Evolutionary conservation across 192 early-diverging fungal species (phyloP).

Genomic region (Chytriomyces sp.): DNA sequence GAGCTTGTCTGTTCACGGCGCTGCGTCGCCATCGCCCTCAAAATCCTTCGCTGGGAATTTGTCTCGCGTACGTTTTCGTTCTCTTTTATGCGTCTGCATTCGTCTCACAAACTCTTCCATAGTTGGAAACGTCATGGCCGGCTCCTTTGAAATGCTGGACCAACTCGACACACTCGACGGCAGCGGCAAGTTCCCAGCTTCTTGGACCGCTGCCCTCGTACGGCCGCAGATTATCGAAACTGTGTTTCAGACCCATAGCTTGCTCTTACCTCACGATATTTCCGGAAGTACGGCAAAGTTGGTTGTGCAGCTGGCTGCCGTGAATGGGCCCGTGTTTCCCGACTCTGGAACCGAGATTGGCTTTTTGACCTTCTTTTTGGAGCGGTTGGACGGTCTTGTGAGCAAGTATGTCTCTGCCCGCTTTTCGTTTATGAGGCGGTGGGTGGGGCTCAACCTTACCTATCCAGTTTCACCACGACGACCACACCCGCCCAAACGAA

Average conservation of each 20-base stretch:
- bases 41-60: constrained; percentile 32
- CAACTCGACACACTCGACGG: constrained; percentile 6
- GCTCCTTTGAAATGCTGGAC: constrained; percentile 27
- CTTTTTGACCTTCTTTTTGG: constrained; percentile 14
- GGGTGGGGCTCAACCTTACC: not conserved
- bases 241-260: constrained; percentile 22
- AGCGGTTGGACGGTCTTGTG: not conserved
- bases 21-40: constrained; percentile 19
- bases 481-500: constrained; percentile 17
- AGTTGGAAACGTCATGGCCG: constrained; percentile 22
- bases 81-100: not conserved
- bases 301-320: constrained; percentile 19
- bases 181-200: constrained; percentile 15
- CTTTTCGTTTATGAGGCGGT: not conserved
- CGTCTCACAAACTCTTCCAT: not conserved
- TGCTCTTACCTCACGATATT: constrained; percentile 12
- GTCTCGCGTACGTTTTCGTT: constrained; percentile 13
- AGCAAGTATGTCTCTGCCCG: constrained; percentile 7
- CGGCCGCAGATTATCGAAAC: constrained; percentile 21
- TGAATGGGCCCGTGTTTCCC: constrained; percentile 32
- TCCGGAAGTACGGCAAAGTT: constrained; percentile 20
- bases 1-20: constrained; percentile 10
- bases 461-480: not conserved
- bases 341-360: not conserved
- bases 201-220: constrained; percentile 21